Evolutionary conservation across 1,284 basidiomycete genomes (phyloP).

Genomic region (Boletus mariae): DNA sequence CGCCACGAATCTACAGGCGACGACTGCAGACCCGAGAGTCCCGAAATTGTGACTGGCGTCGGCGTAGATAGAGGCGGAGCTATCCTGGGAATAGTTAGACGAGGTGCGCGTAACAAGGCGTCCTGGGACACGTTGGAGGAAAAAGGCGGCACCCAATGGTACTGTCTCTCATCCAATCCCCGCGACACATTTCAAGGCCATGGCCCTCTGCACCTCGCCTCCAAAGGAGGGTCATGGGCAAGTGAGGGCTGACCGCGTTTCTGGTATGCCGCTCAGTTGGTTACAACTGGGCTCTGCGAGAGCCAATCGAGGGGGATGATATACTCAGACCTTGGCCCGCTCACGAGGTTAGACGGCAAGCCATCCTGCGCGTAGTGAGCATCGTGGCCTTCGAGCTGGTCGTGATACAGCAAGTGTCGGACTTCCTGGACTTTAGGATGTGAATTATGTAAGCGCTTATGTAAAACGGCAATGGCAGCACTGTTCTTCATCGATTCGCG

Average conservation of each 20-base stretch:
- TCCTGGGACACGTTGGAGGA: conserved; percentile 11
- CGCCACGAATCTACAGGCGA: background rate
- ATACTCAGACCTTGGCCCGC: conserved; percentile 35
- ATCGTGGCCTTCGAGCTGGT: conserved; percentile 31
- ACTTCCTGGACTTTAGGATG: no score
- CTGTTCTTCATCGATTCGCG: no score
- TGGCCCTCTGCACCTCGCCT: conserved; percentile 23
- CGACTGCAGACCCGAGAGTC: background rate
- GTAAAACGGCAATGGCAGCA: no score
- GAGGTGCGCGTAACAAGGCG: conserved; percentile 5
- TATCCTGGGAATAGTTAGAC: background rate
- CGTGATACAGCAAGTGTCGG: no score
- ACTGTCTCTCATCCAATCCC: conserved; percentile 24
- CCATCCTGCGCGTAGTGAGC: conserved; percentile 22
- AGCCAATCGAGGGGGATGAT: conserved; percentile 28
- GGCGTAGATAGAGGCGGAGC: background rate
- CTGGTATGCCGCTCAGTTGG: conserved; percentile 31
- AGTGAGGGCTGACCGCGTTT: conserved; percentile 13
- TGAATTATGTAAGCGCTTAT: no score
- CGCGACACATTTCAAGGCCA: conserved; percentile 27
- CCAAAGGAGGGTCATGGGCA: conserved; percentile 23
- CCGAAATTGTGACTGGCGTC: no score
- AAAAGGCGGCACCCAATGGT: background rate
- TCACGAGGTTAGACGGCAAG: conserved; percentile 19
- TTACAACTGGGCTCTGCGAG: conserved; percentile 31